Conservation (phyloP, 2,329 filamentous ascomycete species). For the Plectosphaerella plurivora region DNA sequence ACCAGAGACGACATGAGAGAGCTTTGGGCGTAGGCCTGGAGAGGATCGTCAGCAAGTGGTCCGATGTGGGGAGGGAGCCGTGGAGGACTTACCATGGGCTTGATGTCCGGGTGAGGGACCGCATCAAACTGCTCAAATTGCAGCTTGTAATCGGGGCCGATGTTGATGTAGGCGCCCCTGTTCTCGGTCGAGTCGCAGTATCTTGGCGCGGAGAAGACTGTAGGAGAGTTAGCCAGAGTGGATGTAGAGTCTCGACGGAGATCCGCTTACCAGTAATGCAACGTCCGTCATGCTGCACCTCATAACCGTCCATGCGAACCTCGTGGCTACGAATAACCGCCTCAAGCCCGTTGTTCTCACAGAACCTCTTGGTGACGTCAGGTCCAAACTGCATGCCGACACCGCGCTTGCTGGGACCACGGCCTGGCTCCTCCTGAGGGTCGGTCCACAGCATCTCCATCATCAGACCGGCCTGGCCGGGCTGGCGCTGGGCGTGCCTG, state of each 20-base stretch:
- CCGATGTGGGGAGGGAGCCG: not conserved
- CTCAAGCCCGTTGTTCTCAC: conserved; percentile 89
- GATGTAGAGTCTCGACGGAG: not conserved
- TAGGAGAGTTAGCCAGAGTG: conserved; percentile 18
- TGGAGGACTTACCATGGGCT: conserved; percentile 67
- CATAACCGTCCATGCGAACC: conserved; percentile 98
- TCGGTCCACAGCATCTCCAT: conserved; percentile 99
- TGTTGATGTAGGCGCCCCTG: conserved; percentile 97
- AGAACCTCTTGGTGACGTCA: conserved; percentile 94
- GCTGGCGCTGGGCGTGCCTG: conserved; percentile 84
- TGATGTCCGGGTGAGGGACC: conserved; percentile 91
- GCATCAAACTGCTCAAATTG: conserved; percentile 92
- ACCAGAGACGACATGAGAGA: conserved; percentile 76
- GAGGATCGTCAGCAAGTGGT: conserved; percentile 18
- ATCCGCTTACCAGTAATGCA: conserved; percentile 77
- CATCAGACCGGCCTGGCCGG: conserved; percentile 92
- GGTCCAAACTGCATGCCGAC: conserved; percentile 96
- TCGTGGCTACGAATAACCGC: conserved; percentile 97
- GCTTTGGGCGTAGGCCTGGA: conserved; percentile 76
- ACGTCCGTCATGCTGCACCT: conserved; percentile 90
- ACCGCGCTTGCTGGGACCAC: conserved; percentile 92
- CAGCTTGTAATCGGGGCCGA: conserved; percentile 86
- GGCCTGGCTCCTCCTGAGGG: conserved; percentile 78
- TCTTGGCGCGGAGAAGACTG: conserved; percentile 93
- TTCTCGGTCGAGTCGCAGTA: conserved; percentile 99